A percentile compares a stretch with the other conserved stretches of the same genome.
phyloP scores from a whole-genome alignment of 202 grass and related monocot species.

The Dendrocalamus latiflorus region DNA sequence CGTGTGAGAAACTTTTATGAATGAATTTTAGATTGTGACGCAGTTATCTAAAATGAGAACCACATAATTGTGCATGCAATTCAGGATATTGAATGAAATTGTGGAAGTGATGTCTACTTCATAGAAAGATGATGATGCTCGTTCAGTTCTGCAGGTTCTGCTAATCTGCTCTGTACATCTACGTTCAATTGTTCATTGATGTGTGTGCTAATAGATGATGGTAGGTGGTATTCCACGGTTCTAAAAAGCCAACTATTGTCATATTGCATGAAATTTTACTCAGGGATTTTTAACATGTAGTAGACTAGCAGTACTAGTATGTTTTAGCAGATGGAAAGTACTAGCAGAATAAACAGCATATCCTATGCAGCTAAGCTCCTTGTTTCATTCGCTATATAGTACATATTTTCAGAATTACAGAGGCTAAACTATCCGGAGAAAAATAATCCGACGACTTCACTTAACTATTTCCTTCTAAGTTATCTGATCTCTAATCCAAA shows the following conservation, averaged over 20 bases:
- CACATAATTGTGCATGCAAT: neutral
- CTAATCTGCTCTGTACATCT: neutral
- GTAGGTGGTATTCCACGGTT: neutral
- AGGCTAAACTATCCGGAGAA: too few species aligned
- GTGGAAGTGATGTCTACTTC: neutral
- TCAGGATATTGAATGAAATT: neutral
- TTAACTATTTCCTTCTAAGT: too few species aligned
- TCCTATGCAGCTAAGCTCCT: too few species aligned
- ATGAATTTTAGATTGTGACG: neutral
- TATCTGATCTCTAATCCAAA: too few species aligned
- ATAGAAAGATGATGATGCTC: neutral
- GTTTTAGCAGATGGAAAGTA: too few species aligned
- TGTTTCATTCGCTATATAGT: too few species aligned
- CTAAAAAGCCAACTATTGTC: neutral
- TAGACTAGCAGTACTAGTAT: too few species aligned
- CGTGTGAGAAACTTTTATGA: neutral
- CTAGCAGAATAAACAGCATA: too few species aligned
- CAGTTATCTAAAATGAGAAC: neutral
- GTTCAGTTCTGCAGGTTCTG: too few species aligned
- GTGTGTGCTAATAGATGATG: neutral
- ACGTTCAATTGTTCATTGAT: neutral
- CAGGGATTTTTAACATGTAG: neutral
- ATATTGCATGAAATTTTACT: neutral
- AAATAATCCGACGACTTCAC: too few species aligned
- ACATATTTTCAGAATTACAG: too few species aligned